Percentiles rank a stretch among this genome's conserved stretches.
Evolutionary conservation across 371 early-diverging fungal species (phyloP).

Genomic region (Circinella minor): DNA sequence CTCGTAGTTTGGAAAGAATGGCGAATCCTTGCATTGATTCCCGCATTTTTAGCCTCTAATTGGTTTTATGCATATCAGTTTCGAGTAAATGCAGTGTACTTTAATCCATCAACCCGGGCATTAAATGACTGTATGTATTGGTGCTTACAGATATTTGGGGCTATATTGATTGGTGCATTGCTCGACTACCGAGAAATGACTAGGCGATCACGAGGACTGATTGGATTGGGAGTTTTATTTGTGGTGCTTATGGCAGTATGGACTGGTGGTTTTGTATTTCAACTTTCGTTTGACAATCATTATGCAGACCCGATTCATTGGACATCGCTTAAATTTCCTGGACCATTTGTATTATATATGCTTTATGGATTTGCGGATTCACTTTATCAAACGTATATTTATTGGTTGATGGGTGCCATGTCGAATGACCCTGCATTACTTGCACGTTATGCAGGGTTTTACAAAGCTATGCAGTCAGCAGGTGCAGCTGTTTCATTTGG

Average conservation of each 20-base stretch:
- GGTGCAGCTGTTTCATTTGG: constrained; percentile 47
- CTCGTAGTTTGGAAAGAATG: constrained; percentile 66
- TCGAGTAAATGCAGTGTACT: constrained; percentile 50
- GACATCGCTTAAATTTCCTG: constrained; percentile 41
- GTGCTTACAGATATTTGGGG: constrained; percentile 70
- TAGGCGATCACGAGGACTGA: constrained; percentile 58
- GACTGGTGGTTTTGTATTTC: constrained; percentile 66
- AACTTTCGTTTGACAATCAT: constrained; percentile 47
- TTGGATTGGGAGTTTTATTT: constrained; percentile 51
- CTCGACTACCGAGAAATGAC: constrained; percentile 53
- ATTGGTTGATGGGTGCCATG: constrained; percentile 83
- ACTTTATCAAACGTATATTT: constrained; percentile 71
- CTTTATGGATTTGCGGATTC: constrained; percentile 73
- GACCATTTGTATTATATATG: constrained; percentile 69
- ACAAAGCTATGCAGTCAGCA: constrained; percentile 69
- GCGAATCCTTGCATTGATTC: constrained; percentile 37
- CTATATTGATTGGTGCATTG: constrained; percentile 56
- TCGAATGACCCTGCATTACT: constrained; percentile 70
- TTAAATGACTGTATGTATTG: constrained; percentile 76
- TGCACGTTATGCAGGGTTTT: constrained; percentile 77
- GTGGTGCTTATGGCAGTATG: constrained; percentile 59
- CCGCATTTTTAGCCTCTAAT: constrained; percentile 76
- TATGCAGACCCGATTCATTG: constrained; percentile 29
- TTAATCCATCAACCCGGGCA: constrained; percentile 62
- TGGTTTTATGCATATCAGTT: constrained; percentile 80